Base-by-base conservation (phyloP, 2,329 filamentous ascomycete genomes). In the Chaetomiaceae sp. region DNA sequence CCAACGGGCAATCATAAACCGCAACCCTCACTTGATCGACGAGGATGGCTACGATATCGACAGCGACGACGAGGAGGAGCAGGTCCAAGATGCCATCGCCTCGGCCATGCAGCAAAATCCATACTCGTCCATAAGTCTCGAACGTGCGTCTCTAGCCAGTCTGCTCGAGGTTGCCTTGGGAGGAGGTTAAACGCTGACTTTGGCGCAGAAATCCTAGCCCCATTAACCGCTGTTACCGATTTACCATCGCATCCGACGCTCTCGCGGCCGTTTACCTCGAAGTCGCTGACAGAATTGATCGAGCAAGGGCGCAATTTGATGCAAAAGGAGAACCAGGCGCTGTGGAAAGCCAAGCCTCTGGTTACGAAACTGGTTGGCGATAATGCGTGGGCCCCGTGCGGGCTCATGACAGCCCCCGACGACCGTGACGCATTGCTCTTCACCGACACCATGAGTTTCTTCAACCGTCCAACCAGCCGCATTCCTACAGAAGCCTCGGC, bases 21-120 rank as follows among this genome's bases (percentile, higher is more conserved):
- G 80, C 60, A 92, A 90, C 61, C 86, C 86, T 5, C 79, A 81
- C 10, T 75, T 88, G 42, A 74, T 88, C 59, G 88, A 92, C 69
- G 83, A 89, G 41, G 87, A 92, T 61, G 88, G 88, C 58, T 90
- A 87, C 65, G 83, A 89, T 58, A 74, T 90, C 51, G 85, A 89
- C 37, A 86, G 82, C 65, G 83, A 85, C 56, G 85, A 89, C 54
- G 84, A 87, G 52, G 81, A 84, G 55, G 81, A 85, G 37, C 78
- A 77, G 52, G 68, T 82, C 20, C 77, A 78, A 58, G 80, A 85
- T 44, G 84, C 83, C 37, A 73, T 80, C 44, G 75, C 81, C 41
- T 72, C 79, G 4, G 82, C 83, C n/a, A 78, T 83, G 32, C 84
- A 88, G 58, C 77, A 85, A 46, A 85, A 94, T 61, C 87, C 88